Conservation (phyloP, 768 basidiomycete genomes). For the Austroboletus festivus region DNA sequence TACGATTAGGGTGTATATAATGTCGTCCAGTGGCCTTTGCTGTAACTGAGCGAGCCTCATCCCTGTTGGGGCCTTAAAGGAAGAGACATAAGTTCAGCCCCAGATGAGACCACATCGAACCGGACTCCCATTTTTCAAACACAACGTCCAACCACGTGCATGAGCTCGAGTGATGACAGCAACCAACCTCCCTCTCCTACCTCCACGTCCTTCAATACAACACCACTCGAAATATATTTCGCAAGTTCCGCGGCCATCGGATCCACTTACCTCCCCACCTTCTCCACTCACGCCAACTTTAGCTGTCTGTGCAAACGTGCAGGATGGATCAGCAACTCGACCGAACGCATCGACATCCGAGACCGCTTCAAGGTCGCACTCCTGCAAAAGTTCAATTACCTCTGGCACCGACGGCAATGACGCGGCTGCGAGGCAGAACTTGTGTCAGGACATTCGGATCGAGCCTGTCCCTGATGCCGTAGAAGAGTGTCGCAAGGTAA, state of each 20-base stretch:
- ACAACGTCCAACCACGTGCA: too few relatives aligned
- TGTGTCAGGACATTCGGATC: slow-evolving; percentile 19
- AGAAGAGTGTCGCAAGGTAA: slow-evolving; percentile 16
- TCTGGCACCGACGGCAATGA: slow-evolving; percentile 19
- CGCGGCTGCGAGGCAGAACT: slow-evolving; percentile 15
- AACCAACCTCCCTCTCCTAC: too few relatives aligned
- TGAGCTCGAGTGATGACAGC: too few relatives aligned
- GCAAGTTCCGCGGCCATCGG: slow-evolving; percentile 3
- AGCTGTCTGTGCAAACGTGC: slow-evolving; percentile 5
- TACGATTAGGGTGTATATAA: too few relatives aligned
- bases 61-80: too few relatives aligned
- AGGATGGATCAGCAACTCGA: slow-evolving; percentile 1
- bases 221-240: slow-evolving; percentile 16
- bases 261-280: slow-evolving; percentile 10
- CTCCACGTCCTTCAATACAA: too few relatives aligned
- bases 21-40: too few relatives aligned
- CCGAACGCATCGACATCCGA: not conserved
- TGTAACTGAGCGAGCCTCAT: too few relatives aligned
- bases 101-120: too few relatives aligned
- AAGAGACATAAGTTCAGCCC: too few relatives aligned
- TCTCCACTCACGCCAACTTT: slow-evolving; percentile 16
- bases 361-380: slow-evolving; percentile 19
- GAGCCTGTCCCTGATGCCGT: slow-evolving; percentile 12
- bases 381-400: slow-evolving; percentile 23
- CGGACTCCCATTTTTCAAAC: too few relatives aligned